phyloP scores from a whole-genome alignment of 768 basidiomycete genomes.

The Lentinula sp. region DNA sequence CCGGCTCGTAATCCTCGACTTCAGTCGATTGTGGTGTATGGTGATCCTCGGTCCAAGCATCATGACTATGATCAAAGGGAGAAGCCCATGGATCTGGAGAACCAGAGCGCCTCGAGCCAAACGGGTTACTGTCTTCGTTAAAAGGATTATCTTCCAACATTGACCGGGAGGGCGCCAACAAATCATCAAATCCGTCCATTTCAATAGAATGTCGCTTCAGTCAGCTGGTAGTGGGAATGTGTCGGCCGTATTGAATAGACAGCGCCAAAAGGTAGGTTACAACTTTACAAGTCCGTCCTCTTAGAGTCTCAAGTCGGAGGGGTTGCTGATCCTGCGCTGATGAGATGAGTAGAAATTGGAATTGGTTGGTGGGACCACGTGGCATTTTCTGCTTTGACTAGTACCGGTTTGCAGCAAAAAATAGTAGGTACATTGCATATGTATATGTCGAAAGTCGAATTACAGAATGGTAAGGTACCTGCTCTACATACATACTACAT shows the following conservation, averaged over 20 bases:
- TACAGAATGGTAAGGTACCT: too few relatives aligned
- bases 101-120: constrained; percentile 45
- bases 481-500: background rate
- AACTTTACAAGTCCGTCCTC: too few relatives aligned
- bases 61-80: constrained; percentile 32
- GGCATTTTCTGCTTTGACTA: background rate
- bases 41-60: constrained; percentile 1
- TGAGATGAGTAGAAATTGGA: too few relatives aligned
- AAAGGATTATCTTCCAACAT: constrained; percentile 74
- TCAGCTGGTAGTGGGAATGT: background rate
- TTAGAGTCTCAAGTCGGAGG: too few relatives aligned
- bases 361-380: too few relatives aligned
- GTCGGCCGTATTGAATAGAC: background rate
- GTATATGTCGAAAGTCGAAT: too few relatives aligned
- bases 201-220: background rate
- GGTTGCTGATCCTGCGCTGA: background rate
- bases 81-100: constrained; percentile 78
- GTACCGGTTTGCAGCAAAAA: background rate
- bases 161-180: constrained; percentile 54
- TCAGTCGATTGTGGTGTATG: constrained; percentile 1
- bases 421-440: too few relatives aligned
- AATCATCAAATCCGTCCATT: constrained; percentile 80
- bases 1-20: background rate
- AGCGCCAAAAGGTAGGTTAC: too few relatives aligned
- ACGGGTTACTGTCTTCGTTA: constrained; percentile 46